These are phyloP conservation scores for Citrullus mucosospermus DNA, from an alignment of 306 rosid species.

Conservation along the genomic window DNA sequence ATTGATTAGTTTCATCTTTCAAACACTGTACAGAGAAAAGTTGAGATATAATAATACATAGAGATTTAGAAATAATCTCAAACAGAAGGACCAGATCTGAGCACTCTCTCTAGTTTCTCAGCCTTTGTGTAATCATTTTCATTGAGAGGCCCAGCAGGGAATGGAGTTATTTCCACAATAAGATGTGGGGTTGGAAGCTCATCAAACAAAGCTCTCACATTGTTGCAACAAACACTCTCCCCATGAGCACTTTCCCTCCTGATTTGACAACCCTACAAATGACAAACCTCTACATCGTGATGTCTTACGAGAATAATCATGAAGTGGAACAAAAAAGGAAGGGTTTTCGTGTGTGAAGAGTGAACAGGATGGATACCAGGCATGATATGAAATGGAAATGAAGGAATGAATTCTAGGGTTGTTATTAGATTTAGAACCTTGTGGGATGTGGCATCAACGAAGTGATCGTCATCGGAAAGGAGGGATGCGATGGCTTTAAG, in stretches of 20 bases:
- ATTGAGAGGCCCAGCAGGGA: constrained; percentile 71
- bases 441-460: constrained; percentile 86
- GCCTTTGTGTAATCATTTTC: constrained; percentile 82
- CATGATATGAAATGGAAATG: background rate
- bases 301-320: background rate
- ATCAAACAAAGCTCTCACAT: constrained; percentile 90
- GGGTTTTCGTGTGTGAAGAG: background rate
- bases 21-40: background rate
- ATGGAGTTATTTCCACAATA: constrained; percentile 69
- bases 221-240: constrained; percentile 95
- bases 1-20: background rate
- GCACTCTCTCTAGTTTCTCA: constrained; percentile 82
- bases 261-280: constrained; percentile 79
- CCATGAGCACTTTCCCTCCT: constrained; percentile 96
- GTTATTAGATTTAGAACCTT: constrained; percentile 33
- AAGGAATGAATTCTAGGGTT: background rate
- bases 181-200: constrained; percentile 96
- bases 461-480: constrained; percentile 80
- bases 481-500: constrained; percentile 81
- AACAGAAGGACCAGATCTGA: constrained; percentile 73
- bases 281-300: background rate
- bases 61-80: constrained; percentile 16
- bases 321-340: background rate
- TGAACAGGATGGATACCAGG: background rate
- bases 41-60: background rate